phyloP scores from a whole-genome alignment of 202 grass and related monocot species.

The Elaeis oleifera region DNA sequence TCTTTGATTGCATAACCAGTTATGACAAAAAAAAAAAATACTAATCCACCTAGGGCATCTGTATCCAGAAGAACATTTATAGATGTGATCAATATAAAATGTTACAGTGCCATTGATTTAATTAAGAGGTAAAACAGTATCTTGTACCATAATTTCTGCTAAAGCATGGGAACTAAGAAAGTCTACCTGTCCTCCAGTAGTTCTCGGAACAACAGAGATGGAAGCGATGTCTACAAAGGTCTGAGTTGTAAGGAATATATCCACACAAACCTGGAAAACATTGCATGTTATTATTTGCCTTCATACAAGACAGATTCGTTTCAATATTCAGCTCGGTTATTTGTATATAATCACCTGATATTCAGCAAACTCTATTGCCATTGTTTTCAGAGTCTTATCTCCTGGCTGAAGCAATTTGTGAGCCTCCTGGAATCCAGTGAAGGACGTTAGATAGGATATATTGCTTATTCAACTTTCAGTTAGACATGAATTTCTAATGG shows the following conservation, averaged over 20 bases:
- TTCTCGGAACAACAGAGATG: slow-evolving; percentile 58
- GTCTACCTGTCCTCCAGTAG: slow-evolving; percentile 63
- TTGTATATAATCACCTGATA: slow-evolving; percentile 42
- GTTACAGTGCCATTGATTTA: too few species aligned
- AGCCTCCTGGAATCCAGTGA: slow-evolving; percentile 37
- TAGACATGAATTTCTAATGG: too few species aligned
- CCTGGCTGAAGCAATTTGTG: slow-evolving; percentile 76
- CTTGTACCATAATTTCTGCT: background rate
- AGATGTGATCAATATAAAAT: too few species aligned
- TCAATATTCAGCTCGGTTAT: too few species aligned
- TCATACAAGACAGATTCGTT: too few species aligned
- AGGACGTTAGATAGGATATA: slow-evolving; percentile 4
- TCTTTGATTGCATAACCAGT: too few species aligned
- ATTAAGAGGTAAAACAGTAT: too few species aligned
- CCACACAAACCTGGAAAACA: slow-evolving; percentile 67
- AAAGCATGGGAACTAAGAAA: slow-evolving; percentile 13
- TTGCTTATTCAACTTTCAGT: background rate
- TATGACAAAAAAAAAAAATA: too few species aligned
- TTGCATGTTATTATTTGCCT: too few species aligned
- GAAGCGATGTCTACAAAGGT: slow-evolving; percentile 72
- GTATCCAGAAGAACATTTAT: too few species aligned
- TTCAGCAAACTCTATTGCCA: slow-evolving; percentile 87
- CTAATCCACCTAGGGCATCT: too few species aligned
- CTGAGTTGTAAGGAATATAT: slow-evolving; percentile 72
- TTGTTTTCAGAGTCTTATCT: slow-evolving; percentile 78